phyloP scores from a whole-genome alignment of 1,139 yeast species.

The Trichomonascaceae sp. region DNA sequence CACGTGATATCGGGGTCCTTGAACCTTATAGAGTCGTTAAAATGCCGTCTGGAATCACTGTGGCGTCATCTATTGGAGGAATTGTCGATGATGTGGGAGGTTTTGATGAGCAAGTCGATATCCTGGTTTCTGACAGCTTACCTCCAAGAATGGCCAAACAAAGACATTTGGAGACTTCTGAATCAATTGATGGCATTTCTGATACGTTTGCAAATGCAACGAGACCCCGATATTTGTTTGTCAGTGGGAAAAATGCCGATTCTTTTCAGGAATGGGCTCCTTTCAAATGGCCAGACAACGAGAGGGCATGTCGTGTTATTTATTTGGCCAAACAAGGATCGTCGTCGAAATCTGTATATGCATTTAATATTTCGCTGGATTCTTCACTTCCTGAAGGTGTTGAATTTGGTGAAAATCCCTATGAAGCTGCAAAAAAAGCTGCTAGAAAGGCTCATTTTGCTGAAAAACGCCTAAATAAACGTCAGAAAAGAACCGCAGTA shows the following conservation, averaged over 20 bases:
- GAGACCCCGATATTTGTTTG: conserved; percentile 23
- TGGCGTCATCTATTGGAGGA: not conserved
- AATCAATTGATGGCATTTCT: conserved; percentile 7
- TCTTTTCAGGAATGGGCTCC: conserved; percentile 26
- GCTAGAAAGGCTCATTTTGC: not conserved
- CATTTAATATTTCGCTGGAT: conserved; percentile 18
- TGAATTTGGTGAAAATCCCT: not conserved
- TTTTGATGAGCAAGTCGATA: not conserved
- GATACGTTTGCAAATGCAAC: conserved; percentile 9
- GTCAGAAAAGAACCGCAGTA: conserved; percentile 2
- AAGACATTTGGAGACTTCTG: not conserved
- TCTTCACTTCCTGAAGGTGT: not conserved
- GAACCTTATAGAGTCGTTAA: conserved; percentile 5
- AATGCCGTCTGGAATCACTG: conserved; percentile 1
- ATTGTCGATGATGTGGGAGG: not conserved
- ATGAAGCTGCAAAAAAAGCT: not conserved
- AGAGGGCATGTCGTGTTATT: conserved; percentile 22
- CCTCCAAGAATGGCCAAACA: not conserved
- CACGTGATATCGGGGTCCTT: not conserved
- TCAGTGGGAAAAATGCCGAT: conserved; percentile 8
- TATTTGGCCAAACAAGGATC: conserved; percentile 22
- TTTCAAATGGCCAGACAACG: conserved; percentile 16
- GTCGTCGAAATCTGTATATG: conserved; percentile 24
- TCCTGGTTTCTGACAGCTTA: not conserved
- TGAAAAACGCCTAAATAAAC: not conserved